Percentiles rank a stretch among this genome's conserved stretches.
Evolutionary conservation across 2,329 filamentous ascomycete genomes (phyloP).

Genomic region (Beauveria scarabaeidicola): DNA sequence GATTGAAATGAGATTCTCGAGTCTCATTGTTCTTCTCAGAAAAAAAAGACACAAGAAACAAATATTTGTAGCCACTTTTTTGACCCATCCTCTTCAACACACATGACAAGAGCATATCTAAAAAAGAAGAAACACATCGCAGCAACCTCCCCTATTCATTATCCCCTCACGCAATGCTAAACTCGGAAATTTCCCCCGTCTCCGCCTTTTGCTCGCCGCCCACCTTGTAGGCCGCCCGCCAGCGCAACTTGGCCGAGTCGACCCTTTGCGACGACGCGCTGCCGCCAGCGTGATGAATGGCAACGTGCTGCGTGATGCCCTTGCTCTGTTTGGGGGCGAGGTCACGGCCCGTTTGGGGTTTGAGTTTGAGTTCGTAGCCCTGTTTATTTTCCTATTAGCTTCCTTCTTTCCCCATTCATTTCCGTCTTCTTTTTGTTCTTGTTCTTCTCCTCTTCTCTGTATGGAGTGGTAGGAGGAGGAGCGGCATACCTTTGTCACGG

Average conservation of each 20-base stretch:
- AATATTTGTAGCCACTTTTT: too few relatives aligned
- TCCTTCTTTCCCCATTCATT: too few relatives aligned
- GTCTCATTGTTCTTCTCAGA: too few relatives aligned
- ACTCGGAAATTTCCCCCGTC: constrained; percentile 73
- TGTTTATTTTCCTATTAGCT: constrained; percentile 24
- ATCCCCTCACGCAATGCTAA: constrained; percentile 55
- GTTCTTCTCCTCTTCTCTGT: neutral
- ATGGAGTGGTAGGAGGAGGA: neutral
- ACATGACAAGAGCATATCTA: neutral
- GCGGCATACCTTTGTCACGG: constrained; percentile 71
- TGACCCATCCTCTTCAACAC: neutral
- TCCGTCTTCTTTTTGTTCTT: too few relatives aligned
- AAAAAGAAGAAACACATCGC: neutral
- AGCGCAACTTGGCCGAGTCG: constrained; percentile 76
- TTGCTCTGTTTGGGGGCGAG: constrained; percentile 63
- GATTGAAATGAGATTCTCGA: too few relatives aligned
- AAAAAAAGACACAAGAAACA: too few relatives aligned
- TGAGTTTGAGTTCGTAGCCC: constrained; percentile 73
- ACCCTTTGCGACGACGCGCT: constrained; percentile 52
- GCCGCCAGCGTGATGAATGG: constrained; percentile 55
- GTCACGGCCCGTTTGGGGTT: constrained; percentile 74
- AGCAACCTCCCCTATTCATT: neutral
- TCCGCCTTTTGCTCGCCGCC: constrained; percentile 61
- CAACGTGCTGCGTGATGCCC: constrained; percentile 75
- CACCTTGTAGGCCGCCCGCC: constrained; percentile 74